Percentiles rank a stretch among this genome's conserved stretches.
phyloP scores from a whole-genome alignment of 1,284 basidiomycete species.

The Rhodotorula sp. region DNA sequence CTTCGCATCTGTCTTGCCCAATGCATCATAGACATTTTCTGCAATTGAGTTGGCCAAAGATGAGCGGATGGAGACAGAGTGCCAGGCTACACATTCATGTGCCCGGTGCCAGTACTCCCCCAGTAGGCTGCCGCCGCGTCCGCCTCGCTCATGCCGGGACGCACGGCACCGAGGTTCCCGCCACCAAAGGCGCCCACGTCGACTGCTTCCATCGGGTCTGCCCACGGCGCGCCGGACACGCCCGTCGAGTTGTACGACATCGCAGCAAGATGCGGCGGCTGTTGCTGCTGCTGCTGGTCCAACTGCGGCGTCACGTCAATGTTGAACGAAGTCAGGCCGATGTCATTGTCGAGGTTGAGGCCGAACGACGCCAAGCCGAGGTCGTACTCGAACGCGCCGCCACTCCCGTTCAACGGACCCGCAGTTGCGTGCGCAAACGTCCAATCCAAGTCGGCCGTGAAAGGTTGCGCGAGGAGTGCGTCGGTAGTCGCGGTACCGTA shows the following conservation, averaged over 20 bases:
- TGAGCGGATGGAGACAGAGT: not conserved
- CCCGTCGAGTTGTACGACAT: not conserved
- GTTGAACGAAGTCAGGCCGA: not conserved
- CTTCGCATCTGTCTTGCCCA: not conserved
- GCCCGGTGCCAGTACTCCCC: slow-evolving; percentile 1
- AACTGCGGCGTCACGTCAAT: not conserved
- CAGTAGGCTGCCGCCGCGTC: slow-evolving; percentile 9
- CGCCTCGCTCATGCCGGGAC: slow-evolving; percentile 4
- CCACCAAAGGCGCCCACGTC: not conserved
- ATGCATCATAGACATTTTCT: not conserved
- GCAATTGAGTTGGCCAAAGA: not conserved
- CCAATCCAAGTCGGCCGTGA: not conserved
- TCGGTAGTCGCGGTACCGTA: not conserved
- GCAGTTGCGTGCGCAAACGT: not conserved
- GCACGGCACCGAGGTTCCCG: not conserved
- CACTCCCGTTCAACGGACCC: not conserved
- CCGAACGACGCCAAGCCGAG: not conserved
- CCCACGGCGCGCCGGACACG: not conserved
- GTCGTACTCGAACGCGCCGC: slow-evolving; percentile 4
- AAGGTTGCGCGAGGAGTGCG: not conserved
- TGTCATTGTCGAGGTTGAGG: not conserved
- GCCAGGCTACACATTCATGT: not conserved
- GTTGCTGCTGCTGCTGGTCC: not conserved
- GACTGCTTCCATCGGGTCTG: not conserved
- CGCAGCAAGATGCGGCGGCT: not conserved